phyloP scores from a whole-genome alignment of 202 grass and related monocot species.

The Zoysia matrella region DNA sequence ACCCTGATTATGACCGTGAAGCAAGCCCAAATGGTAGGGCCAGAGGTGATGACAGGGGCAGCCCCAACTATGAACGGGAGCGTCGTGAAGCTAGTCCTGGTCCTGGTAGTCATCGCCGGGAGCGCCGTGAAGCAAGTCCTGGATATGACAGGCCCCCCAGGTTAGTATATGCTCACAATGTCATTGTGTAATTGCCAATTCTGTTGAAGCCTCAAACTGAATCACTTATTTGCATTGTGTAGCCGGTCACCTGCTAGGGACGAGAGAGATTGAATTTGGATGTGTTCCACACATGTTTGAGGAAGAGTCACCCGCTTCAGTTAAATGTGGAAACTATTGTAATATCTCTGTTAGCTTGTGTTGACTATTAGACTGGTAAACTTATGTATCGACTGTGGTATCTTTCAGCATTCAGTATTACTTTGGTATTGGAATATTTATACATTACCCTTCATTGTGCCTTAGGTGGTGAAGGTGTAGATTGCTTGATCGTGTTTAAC shows the following conservation, averaged over 20 bases:
- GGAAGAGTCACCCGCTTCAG: not conserved
- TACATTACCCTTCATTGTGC: not conserved
- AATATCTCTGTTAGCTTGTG: not conserved
- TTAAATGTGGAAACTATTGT: not conserved
- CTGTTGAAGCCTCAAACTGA: not conserved
- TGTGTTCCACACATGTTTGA: not conserved
- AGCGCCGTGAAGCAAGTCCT: constrained; percentile 31
- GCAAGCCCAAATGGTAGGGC: not conserved
- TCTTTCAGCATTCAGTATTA: not conserved
- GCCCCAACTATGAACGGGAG: constrained; percentile 55
- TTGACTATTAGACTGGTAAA: not conserved
- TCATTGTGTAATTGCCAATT: not conserved
- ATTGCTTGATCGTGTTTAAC: not conserved
- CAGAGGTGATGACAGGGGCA: constrained; percentile 55
- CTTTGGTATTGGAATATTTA: not conserved
- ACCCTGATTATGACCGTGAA: constrained; percentile 54
- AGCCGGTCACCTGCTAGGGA: constrained; percentile 56
- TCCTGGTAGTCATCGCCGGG: constrained; percentile 11
- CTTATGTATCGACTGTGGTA: not conserved
- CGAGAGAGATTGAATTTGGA: constrained; percentile 42
- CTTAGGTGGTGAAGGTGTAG: not conserved
- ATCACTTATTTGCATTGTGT: constrained; percentile 32
- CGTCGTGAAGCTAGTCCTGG: not conserved
- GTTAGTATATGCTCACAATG: constrained; percentile 20
- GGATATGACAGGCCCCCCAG: constrained; percentile 57